Percentiles rank a stretch among this genome's conserved stretches.
phyloP scores from a whole-genome alignment of 345 rosid species.

The Gynandropsis gynandra region DNA sequence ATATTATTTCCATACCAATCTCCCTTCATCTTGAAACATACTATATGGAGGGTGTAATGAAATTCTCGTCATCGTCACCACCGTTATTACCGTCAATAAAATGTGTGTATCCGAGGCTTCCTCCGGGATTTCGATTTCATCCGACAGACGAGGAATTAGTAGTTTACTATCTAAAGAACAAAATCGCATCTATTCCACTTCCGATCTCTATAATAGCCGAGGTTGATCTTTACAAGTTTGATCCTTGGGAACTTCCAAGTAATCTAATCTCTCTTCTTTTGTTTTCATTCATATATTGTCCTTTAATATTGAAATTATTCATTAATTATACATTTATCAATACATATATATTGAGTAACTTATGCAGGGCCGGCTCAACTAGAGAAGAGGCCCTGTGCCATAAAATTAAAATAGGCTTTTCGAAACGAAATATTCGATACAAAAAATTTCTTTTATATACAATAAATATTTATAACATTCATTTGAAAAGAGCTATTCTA shows the following conservation, averaged over 20 bases:
- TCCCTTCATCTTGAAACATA: no score
- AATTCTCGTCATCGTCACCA: constrained; percentile 26
- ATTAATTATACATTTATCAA: background rate
- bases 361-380: no score
- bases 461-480: no score
- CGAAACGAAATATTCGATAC: no score
- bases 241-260: constrained; percentile 79
- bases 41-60: constrained; percentile 42
- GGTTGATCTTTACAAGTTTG: constrained; percentile 66
- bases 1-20: no score
- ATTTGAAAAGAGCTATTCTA: no score
- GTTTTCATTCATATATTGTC: background rate
- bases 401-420: no score
- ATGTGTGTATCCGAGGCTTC: constrained; percentile 32
- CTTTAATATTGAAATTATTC: background rate
- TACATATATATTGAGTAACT: no score
- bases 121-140: constrained; percentile 56
- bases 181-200: constrained; percentile 52
- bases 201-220: constrained; percentile 68
- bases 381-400: no score
- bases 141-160: constrained; percentile 70
- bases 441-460: no score
- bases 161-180: constrained; percentile 60
- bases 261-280: background rate
- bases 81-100: constrained; percentile 5